A percentile compares a stretch with the other conserved stretches of the same genome.
Evolutionary conservation across 2,329 filamentous ascomycete genomes (phyloP).

Genomic region (Neonectria neomacrospora): DNA sequence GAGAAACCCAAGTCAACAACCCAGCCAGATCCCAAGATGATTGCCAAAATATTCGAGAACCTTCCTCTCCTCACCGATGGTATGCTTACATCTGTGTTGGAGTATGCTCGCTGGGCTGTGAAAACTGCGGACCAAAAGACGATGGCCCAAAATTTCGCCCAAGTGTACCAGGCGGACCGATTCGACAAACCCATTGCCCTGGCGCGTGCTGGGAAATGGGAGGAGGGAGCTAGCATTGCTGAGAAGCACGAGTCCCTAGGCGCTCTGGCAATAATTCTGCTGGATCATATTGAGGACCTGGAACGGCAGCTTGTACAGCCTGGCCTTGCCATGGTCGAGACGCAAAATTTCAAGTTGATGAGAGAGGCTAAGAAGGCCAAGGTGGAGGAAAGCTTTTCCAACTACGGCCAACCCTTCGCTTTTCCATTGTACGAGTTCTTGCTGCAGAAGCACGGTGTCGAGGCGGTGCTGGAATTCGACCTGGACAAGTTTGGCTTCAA

Average conservation of each 20-base stretch:
- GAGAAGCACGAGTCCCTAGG: constrained; percentile 66
- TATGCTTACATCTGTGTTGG: constrained; percentile 65
- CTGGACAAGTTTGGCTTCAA: constrained; percentile 76
- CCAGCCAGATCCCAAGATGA: constrained; percentile 53
- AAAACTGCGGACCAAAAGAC: constrained; percentile 57
- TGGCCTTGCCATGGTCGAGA: constrained; percentile 44
- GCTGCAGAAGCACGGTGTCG: constrained; percentile 73
- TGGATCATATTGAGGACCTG: constrained; percentile 61
- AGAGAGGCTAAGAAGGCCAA: constrained; percentile 57
- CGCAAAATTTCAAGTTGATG: constrained; percentile 47
- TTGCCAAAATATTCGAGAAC: constrained; percentile 59
- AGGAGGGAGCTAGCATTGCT: constrained; percentile 67
- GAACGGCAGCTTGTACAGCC: constrained; percentile 45
- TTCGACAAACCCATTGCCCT: constrained; percentile 64
- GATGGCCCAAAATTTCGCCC: constrained; percentile 58
- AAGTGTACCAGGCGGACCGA: constrained; percentile 62
- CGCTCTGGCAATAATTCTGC: constrained; percentile 66
- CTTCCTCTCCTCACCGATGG: constrained; percentile 64
- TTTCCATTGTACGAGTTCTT: constrained; percentile 84
- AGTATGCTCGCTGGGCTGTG: constrained; percentile 63
- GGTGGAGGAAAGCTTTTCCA: constrained; percentile 67
- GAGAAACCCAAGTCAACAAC: constrained; percentile 47
- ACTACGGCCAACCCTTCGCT: constrained; percentile 73
- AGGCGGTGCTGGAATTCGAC: constrained; percentile 76
- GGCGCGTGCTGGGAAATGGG: constrained; percentile 66